A percentile compares a stretch with the other conserved stretches of the same genome.
These are phyloP conservation scores for Debaryomyces tyrocola DNA, from an alignment of 805 yeast genomes.

Conservation along the genomic window DNA sequence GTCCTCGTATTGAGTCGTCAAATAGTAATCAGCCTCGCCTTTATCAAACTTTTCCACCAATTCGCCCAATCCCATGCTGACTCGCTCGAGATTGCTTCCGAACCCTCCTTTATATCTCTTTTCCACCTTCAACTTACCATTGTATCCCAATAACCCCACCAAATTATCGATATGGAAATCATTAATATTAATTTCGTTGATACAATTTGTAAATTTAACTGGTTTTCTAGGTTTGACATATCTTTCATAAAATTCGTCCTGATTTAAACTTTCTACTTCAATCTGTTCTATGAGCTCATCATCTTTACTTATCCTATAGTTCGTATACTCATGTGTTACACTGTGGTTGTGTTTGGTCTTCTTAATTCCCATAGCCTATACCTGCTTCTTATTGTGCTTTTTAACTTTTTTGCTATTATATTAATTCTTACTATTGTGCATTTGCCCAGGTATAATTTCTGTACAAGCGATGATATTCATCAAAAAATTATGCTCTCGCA, in stretches of 20 bases:
- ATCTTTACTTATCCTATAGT: neutral
- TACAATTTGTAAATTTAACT: constrained; percentile 30
- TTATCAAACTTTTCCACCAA: constrained; percentile 41
- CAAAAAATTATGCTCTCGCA: too few relatives aligned
- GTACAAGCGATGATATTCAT: too few relatives aligned
- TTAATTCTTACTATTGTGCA: too few relatives aligned
- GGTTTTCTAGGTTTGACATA: constrained; percentile 50
- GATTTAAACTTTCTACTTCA: neutral
- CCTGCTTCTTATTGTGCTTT: neutral
- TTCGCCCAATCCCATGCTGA: constrained; percentile 49
- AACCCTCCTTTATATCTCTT: constrained; percentile 59
- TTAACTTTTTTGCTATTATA: too few relatives aligned
- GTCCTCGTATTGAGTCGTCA: constrained; percentile 72
- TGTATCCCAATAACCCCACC: constrained; percentile 34
- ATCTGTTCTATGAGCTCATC: constrained; percentile 2
- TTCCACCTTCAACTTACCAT: constrained; percentile 54
- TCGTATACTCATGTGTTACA: neutral
- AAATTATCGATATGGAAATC: constrained; percentile 36
- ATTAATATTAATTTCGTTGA: constrained; percentile 31
- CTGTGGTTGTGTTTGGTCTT: neutral
- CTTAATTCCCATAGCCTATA: neutral
- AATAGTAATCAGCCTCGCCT: constrained; percentile 51
- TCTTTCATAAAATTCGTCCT: constrained; percentile 31
- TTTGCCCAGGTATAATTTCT: too few relatives aligned
- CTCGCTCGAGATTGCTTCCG: constrained; percentile 62